Evolutionary conservation across 2,329 filamentous ascomycete genomes (phyloP).

Genomic region (Nothophaeocryptopus gaeumannii): DNA sequence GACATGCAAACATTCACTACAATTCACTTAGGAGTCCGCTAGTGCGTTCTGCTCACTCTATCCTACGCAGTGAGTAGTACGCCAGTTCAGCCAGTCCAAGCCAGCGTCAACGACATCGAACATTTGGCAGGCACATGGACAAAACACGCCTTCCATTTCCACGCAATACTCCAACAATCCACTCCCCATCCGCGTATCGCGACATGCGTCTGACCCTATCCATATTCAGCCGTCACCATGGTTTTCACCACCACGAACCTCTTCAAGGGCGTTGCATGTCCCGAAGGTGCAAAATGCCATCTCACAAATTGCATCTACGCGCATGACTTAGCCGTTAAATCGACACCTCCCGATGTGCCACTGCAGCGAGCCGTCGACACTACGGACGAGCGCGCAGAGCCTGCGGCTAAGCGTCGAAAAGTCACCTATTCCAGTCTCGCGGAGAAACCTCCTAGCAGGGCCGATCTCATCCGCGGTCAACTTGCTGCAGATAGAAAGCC

Average conservation of each 20-base stretch:
- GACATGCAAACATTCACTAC: too few species aligned
- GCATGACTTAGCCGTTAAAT: constrained; percentile 40
- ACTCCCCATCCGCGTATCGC: too few species aligned
- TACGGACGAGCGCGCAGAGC: constrained; percentile 13
- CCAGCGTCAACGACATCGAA: too few species aligned
- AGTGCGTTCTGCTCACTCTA: too few species aligned
- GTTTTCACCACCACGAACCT: constrained; percentile 54
- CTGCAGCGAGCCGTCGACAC: constrained; percentile 7
- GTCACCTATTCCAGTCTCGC: constrained; percentile 30
- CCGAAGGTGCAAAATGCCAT: constrained; percentile 49
- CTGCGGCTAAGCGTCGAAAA: constrained; percentile 30
- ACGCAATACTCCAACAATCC: too few species aligned
- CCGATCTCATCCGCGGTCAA: constrained; percentile 28
- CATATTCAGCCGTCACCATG: constrained; percentile 39
- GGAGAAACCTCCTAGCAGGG: constrained; percentile 31
- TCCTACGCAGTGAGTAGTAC: too few species aligned
- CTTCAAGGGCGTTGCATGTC: constrained; percentile 54
- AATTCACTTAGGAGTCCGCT: too few species aligned
- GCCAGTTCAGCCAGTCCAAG: too few species aligned
- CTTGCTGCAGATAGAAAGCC: constrained; percentile 18
- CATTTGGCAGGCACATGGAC: too few species aligned
- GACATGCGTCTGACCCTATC: too few species aligned
- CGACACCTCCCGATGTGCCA: neutral
- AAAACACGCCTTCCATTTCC: too few species aligned
- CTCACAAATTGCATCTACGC: constrained; percentile 59